These are phyloP conservation scores for Lachnellula subtilissima DNA, from an alignment of 2,329 filamentous ascomycete genomes.

Conservation along the genomic window DNA sequence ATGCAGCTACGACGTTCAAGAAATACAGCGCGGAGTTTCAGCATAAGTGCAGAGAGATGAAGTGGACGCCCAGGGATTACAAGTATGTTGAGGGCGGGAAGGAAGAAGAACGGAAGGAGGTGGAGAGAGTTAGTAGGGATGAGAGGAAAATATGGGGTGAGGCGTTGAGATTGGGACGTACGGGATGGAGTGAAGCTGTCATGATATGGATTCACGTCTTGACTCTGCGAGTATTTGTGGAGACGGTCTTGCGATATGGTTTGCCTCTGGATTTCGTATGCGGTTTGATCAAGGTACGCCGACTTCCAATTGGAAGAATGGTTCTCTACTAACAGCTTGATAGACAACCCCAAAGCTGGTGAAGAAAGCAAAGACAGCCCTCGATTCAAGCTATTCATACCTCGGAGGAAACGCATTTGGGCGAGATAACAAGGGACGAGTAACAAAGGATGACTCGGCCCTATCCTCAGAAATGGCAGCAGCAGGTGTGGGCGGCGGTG, in stretches of 20 bases:
- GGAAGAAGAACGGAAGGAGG: slow-evolving; percentile 83
- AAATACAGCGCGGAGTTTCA: slow-evolving; percentile 84
- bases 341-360: slow-evolving; percentile 78
- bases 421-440: slow-evolving; percentile 86
- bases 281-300: slow-evolving; percentile 73
- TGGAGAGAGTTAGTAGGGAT: slow-evolving; percentile 75
- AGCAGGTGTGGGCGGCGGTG: slow-evolving; percentile 61
- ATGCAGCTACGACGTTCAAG: slow-evolving; percentile 88
- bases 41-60: slow-evolving; percentile 85
- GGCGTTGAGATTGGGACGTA: slow-evolving; percentile 77
- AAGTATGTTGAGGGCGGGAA: slow-evolving; percentile 86
- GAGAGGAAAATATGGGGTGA: slow-evolving; percentile 92
- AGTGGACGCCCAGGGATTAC: slow-evolving; percentile 93
- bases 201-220: slow-evolving; percentile 96
- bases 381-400: slow-evolving; percentile 85
- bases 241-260: slow-evolving; percentile 95
- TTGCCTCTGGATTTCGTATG: slow-evolving; percentile 86
- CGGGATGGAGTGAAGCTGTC: slow-evolving; percentile 92
- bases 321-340: slow-evolving; percentile 17
- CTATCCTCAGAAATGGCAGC: slow-evolving; percentile 80
- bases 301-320: not conserved
- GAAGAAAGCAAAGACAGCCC: slow-evolving; percentile 71
- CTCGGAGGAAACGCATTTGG: slow-evolving; percentile 92
- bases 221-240: slow-evolving; percentile 88
- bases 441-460: slow-evolving; percentile 82